Conservation (phyloP, 495 filamentous ascomycete species). For the Chaetomium fimeti region DNA sequence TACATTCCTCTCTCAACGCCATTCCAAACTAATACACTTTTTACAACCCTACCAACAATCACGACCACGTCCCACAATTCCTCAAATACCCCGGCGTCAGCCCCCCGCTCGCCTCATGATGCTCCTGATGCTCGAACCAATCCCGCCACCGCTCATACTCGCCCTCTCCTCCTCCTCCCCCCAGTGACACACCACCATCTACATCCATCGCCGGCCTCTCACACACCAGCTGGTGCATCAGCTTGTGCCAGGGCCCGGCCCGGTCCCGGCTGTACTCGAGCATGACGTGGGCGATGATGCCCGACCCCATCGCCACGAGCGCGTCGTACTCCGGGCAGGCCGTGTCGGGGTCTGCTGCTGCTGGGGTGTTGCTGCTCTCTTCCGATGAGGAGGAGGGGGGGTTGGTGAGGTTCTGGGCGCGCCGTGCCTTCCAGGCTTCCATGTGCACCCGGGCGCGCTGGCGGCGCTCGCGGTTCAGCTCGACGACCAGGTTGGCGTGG, state of each 20-base stretch:
- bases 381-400: not conserved
- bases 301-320: not conserved
- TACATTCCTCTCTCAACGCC: too few species aligned
- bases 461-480: constrained; percentile 9
- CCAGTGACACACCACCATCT: not conserved
- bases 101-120: not conserved
- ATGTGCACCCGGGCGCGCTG: not conserved
- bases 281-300: constrained; percentile 12
- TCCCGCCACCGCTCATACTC: not conserved
- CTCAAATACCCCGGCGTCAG: not conserved
- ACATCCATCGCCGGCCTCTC: not conserved
- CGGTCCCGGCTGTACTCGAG: not conserved
- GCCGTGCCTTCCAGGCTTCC: not conserved
- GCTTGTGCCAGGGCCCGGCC: constrained; percentile 1
- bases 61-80: not conserved
- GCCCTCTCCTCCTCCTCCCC: not conserved
- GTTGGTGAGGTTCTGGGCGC: not conserved
- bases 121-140: constrained; percentile 6
- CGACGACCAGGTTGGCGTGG: constrained; percentile 12
- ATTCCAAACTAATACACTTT: not conserved
- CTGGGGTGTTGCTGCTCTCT: not conserved
- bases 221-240: constrained; percentile 9
- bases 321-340: not conserved
- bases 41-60: not conserved
- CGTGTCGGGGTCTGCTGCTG: not conserved